Base-by-base conservation (phyloP, 345 rosid species). In the Murraya koenigii region DNA sequence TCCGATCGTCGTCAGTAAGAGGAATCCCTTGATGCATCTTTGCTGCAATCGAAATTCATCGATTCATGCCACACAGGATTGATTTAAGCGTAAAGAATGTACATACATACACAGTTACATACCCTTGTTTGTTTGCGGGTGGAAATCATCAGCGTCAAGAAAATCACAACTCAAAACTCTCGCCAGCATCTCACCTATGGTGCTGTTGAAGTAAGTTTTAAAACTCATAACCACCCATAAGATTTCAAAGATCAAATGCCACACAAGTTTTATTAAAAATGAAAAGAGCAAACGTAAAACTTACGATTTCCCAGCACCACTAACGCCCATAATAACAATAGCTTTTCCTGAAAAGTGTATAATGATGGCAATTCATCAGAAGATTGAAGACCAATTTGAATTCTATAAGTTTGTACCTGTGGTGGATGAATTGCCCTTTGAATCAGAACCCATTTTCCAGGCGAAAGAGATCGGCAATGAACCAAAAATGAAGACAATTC, bases 71-170 rank as follows among this genome's bases (percentile, higher is more conserved):
- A 8, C 67, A 63, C 2, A 22, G 19, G 17, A 33, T 28, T 8
- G 56, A 52, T 17, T 19, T 52, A 1, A 19, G 15, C 56, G 19
- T 44, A 44, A 0, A 44, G 4, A 44, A 44, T 44, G 2, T 0
- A 3, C 49, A 44, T 44, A 3, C 49, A 13, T 44, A 17, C 17
- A 30, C 4, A 20, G 19, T 9, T 63, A 36, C 33, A 60, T 84
- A 92, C 99, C 98, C 87, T 86, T 87, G 84, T 96, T 94, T 13
- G 95, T 83, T 59, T 47, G 79, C 14, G 97, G 86, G 52, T 96
- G 97, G 83, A 88, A 96, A 85, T 90, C 95, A 77, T 96, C 98
- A 0, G 97, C 97, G 78, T 96, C 98, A 71, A 96, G 84, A 81
- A 91, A 96, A 7, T 80, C 78, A 75, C 92, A 89, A 35, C 85